Conservation (phyloP, 148 eudicot species). For the Camellia granthamiana region DNA sequence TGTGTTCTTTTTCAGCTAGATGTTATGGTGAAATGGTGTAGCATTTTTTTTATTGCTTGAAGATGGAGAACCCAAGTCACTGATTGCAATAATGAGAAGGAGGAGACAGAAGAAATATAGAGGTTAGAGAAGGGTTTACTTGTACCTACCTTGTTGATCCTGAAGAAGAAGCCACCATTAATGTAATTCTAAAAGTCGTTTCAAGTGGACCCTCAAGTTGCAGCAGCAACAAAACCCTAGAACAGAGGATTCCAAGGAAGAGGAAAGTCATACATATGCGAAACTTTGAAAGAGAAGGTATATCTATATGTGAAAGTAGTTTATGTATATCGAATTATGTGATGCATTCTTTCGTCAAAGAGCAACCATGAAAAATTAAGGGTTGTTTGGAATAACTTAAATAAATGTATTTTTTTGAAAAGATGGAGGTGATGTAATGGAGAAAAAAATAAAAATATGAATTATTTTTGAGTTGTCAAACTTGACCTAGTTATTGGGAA, state of each 20-base stretch:
- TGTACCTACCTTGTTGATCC: constrained; percentile 21
- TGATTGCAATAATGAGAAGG: constrained; percentile 13
- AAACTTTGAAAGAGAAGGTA: background rate
- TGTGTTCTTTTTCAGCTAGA: background rate
- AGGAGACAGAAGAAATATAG: background rate
- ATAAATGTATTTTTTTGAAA: too few species aligned
- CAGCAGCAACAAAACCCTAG: constrained; percentile 22
- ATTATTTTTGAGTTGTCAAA: too few species aligned
- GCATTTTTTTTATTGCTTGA: background rate
- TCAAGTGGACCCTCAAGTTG: constrained; percentile 15
- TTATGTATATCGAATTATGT: background rate
- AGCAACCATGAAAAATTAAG: too few species aligned
- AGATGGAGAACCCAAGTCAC: constrained; percentile 7
- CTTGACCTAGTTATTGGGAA: too few species aligned
- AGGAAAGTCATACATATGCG: constrained; percentile 6
- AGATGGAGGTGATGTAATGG: too few species aligned
- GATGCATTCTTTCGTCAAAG: too few species aligned
- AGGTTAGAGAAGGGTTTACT: background rate
- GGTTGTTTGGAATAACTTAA: too few species aligned
- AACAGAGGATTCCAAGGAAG: constrained; percentile 8
- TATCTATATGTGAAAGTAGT: background rate
- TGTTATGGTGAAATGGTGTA: background rate
- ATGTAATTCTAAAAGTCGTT: constrained; percentile 1
- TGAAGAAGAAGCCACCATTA: constrained; percentile 15
- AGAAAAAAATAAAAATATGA: too few species aligned